phyloP scores from a whole-genome alignment of 2,329 filamentous ascomycete genomes.

The Neopestalotiopsis clavispora region DNA sequence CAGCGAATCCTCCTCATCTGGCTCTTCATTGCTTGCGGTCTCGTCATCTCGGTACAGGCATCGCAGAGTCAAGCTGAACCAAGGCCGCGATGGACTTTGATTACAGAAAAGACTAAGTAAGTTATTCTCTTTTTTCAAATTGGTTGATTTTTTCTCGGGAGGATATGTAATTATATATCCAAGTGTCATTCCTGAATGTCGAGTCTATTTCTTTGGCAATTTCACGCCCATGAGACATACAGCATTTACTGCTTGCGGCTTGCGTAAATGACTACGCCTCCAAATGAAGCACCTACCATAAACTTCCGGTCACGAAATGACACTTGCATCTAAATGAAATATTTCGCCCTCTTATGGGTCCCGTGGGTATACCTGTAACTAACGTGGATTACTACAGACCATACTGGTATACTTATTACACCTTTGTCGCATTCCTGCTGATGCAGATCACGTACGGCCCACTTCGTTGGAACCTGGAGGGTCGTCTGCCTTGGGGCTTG shows the following conservation, averaged over 20 bases:
- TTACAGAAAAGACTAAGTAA: constrained; percentile 22
- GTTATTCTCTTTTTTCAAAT: constrained; percentile 7
- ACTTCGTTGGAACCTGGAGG: constrained; percentile 20
- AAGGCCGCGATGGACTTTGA: constrained; percentile 22
- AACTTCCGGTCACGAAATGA: neutral
- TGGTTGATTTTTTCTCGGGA: neutral
- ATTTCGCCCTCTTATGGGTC: too few species aligned
- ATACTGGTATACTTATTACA: constrained; percentile 29
- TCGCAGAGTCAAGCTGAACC: constrained; percentile 24
- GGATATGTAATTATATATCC: neutral
- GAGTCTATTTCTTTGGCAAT: neutral
- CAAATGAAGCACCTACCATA: neutral
- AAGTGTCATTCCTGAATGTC: too few species aligned
- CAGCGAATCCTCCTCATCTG: constrained; percentile 28
- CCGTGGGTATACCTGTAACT: neutral
- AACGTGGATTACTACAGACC: constrained; percentile 16
- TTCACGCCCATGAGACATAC: neutral
- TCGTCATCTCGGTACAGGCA: constrained; percentile 24
- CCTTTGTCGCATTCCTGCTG: constrained; percentile 26
- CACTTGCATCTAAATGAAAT: neutral
- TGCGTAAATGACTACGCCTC: neutral
- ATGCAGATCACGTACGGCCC: constrained; percentile 26
- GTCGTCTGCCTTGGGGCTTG: constrained; percentile 33
- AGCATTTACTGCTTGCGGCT: neutral
- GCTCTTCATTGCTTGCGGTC: constrained; percentile 24